Evolutionary conservation across 176 grass and related monocot genomes (phyloP).

Genomic region (Guadua angustifolia): DNA sequence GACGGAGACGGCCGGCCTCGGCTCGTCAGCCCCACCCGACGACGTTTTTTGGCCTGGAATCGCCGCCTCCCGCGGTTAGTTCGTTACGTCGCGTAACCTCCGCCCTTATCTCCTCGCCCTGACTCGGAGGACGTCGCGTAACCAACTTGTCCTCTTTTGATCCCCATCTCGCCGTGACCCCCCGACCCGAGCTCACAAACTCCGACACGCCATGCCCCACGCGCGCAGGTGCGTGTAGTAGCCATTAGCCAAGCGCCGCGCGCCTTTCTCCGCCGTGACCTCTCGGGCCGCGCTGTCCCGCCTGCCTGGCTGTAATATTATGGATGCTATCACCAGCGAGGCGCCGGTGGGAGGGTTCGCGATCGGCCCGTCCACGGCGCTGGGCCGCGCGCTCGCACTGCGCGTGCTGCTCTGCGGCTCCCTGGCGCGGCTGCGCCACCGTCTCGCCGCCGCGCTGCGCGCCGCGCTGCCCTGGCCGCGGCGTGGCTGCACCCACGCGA

Average conservation of each 20-base stretch:
- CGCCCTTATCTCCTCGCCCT: conserved; percentile 27
- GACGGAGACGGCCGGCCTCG: neutral
- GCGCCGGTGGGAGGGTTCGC: conserved; percentile 65
- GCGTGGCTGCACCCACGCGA: conserved; percentile 73
- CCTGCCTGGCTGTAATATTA: neutral
- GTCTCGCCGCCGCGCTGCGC: conserved; percentile 52
- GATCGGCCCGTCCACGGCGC: conserved; percentile 77
- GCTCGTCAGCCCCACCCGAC: neutral
- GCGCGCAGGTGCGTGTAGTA: neutral
- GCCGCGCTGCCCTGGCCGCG: conserved; percentile 18
- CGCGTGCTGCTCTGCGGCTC: conserved; percentile 75
- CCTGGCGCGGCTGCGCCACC: conserved; percentile 49
- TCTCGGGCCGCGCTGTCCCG: neutral
- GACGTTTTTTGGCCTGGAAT: neutral
- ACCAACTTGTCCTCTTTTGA: conserved; percentile 6
- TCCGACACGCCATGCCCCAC: conserved; percentile 44
- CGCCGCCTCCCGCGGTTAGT: neutral
- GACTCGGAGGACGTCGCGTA: conserved; percentile 28
- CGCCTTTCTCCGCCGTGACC: neutral
- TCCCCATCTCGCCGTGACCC: neutral
- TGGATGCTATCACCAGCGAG: conserved; percentile 53
- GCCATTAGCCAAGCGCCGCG: neutral
- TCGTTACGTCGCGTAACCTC: conserved; percentile 19
- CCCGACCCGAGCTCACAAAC: neutral
- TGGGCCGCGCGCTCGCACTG: conserved; percentile 75